phyloP scores from a whole-genome alignment of 192 early-diverging fungal species.

The Obelidium mucronatum region DNA sequence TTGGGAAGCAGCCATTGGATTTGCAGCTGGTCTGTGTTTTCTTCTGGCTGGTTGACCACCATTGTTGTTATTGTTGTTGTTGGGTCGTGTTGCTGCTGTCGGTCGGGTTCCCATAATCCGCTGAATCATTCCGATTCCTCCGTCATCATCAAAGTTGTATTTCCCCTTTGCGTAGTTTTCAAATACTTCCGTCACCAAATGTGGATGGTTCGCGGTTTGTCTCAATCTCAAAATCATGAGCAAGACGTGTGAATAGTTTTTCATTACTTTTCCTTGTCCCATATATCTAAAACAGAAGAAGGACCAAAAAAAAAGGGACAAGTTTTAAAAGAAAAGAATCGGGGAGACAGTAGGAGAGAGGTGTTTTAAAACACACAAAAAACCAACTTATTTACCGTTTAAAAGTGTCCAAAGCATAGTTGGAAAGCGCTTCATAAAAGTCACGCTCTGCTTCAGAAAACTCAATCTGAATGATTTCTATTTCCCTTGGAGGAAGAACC shows the following conservation, averaged over 20 bases:
- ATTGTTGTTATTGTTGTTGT: too few species aligned
- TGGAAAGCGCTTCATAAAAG: slow-evolving; percentile 5
- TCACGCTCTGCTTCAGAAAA: not conserved
- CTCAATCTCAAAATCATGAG: slow-evolving; percentile 35
- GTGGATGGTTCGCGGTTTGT: slow-evolving; percentile 28
- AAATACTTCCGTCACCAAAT: slow-evolving; percentile 5
- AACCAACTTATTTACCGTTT: too few species aligned
- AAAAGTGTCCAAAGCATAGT: not conserved
- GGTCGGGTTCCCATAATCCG: not conserved
- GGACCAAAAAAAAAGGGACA: too few species aligned
- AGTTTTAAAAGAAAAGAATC: too few species aligned
- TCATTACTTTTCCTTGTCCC: slow-evolving; percentile 33
- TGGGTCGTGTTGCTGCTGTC: not conserved
- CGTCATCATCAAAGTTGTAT: too few species aligned
- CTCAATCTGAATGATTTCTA: not conserved
- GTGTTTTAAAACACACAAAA: too few species aligned
- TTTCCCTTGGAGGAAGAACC: not conserved
- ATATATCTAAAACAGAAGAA: too few species aligned
- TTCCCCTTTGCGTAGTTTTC: not conserved
- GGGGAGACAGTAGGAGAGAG: too few species aligned
- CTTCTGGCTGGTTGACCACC: too few species aligned
- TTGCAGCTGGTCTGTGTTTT: too few species aligned
- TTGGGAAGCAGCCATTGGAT: too few species aligned
- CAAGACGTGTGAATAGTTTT: slow-evolving; percentile 42
- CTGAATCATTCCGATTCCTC: not conserved